These are phyloP conservation scores for Naematelia encephala DNA, from an alignment of 768 basidiomycete genomes.

Conservation along the genomic window DNA sequence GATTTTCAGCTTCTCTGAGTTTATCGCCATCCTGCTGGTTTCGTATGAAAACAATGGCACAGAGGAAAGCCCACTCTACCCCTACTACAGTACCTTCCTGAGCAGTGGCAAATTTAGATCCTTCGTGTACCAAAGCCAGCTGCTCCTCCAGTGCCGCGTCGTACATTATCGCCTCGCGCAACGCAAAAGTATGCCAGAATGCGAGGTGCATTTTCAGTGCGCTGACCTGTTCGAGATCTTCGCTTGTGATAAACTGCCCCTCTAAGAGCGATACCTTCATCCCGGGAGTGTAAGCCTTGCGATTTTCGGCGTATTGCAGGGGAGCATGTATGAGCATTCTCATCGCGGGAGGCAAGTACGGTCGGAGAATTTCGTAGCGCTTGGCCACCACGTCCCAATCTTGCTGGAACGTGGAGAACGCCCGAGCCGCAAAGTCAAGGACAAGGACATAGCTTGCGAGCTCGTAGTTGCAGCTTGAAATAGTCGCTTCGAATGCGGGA, in stretches of 20 bases:
- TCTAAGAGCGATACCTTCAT: conserved; percentile 4
- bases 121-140: background rate
- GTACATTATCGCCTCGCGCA: conserved; percentile 24
- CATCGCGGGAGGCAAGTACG: background rate
- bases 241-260: conserved; percentile 3
- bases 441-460: conserved; percentile 17
- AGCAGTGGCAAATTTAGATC: background rate
- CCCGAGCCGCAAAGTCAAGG: conserved; percentile 15
- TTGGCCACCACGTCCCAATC: background rate
- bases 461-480: conserved; percentile 19
- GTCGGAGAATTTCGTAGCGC: conserved; percentile 8
- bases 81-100: conserved; percentile 10
- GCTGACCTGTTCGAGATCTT: conserved; percentile 4
- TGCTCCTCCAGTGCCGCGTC: conserved; percentile 22
- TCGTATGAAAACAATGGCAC: conserved; percentile 5
- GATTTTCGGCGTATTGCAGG: conserved; percentile 12
- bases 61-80: conserved; percentile 25
- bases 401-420: conserved; percentile 10
- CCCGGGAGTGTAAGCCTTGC: background rate
- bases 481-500: conserved; percentile 9
- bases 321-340: conserved; percentile 15
- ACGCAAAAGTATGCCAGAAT: conserved; percentile 1
- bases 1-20: background rate
- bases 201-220: conserved; percentile 9
- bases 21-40: background rate